Percentiles rank a stretch among this genome's conserved stretches.
These are phyloP conservation scores for Suillus paluster DNA, from an alignment of 768 basidiomycete genomes.

Conservation along the genomic window DNA sequence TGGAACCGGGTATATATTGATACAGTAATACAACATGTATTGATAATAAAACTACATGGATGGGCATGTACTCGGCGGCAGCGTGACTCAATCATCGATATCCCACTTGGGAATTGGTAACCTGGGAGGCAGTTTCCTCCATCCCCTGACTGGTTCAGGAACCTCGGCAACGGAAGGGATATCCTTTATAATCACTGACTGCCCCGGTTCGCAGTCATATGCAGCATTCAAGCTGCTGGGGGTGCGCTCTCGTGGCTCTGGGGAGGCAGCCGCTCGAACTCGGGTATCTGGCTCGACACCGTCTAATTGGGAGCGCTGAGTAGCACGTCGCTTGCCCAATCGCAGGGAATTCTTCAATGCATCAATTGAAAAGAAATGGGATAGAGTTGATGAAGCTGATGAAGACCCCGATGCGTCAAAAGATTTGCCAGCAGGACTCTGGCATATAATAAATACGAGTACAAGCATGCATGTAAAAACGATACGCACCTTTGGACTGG, in stretches of 20 bases:
- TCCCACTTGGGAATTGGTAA: slow-evolving; percentile 38
- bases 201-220: not conserved
- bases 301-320: too few relatives aligned
- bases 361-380: not conserved
- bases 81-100: not conserved
- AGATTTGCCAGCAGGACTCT: not conserved
- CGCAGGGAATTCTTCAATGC: not conserved
- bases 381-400: not conserved
- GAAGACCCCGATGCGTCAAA: not conserved
- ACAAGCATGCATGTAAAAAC: not conserved
- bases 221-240: not conserved
- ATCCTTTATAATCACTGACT: not conserved
- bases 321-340: not conserved
- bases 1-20: not conserved
- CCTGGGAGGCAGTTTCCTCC: slow-evolving; percentile 35
- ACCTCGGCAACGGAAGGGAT: not conserved
- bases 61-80: not conserved
- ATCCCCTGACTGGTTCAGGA: slow-evolving; percentile 10
- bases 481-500: slow-evolving; percentile 3
- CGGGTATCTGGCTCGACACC: not conserved
- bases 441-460: not conserved
- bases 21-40: too few relatives aligned
- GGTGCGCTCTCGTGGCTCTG: not conserved
- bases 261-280: too few relatives aligned
- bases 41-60: not conserved